Evolutionary conservation across 2,329 filamentous ascomycete genomes (phyloP), one percentile per base, ranked within the genome.

Genomic region (Colletotrichum kahawae): DNA sequence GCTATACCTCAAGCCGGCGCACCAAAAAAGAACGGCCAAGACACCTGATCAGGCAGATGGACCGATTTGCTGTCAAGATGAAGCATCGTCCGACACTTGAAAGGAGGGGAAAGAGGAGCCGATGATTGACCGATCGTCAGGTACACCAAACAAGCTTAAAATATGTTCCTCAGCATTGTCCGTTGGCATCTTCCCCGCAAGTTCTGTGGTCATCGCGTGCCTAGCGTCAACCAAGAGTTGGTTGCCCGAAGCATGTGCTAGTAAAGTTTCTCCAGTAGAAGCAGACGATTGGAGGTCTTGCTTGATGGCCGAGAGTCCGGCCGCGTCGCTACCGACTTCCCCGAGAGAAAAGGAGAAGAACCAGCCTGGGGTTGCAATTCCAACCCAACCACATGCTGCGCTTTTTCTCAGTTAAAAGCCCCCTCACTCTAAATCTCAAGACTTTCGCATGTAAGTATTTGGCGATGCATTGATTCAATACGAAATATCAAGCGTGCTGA

Each of bases 121-220:
- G 48, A 66, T 33, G 62, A 56, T 62, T 18, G 54, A 56, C 51
- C 29, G 67, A 71, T 71, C 38, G 29, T 56, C 51, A 71, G 62
- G 67, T 27, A 56, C 71, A 43, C 27, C 14, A 74, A 71, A 67
- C 67, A 74, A 74, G 67, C 71, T 74, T 71, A 66, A 71, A 60
- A n/a, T 14, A 9, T 27, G 21, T 38, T 38, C 27, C 13, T 24
- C 1, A 48, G 14, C 29, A 33, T 29, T 16, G 43, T 43, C 24
- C 10, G 5, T 48, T 21, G 43, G 43, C 18, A 48, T 48, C 43
- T 21, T 48, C 43, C 43, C 43, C 43, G 43, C 18, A 48, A 48
- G 18, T 48, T 12, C 10, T 13, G 43, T 33, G 7, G 14, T 4
- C 56, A 21, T 59, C 56, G 27, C 27, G 16, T 33, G 27, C 14